phyloP scores from a whole-genome alignment of 352 stramenopile genomes.

The Globisporangium iwayamae region DNA sequence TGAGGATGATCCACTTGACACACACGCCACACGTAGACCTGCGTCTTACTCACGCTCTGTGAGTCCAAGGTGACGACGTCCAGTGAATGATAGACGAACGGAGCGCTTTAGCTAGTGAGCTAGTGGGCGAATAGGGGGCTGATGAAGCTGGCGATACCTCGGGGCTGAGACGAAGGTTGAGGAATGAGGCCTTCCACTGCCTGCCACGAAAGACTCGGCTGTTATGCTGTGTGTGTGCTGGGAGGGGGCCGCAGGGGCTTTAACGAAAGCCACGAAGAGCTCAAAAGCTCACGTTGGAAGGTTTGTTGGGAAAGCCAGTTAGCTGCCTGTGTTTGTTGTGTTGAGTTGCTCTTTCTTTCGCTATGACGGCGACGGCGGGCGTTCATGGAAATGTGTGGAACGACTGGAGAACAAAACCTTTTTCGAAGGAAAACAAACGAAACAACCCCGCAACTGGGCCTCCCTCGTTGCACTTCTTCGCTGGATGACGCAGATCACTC shows the following conservation, averaged over 20 bases:
- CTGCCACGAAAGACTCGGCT: not conserved
- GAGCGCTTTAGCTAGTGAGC: not conserved
- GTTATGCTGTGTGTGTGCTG: no score
- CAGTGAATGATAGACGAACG: not conserved
- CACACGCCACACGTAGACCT: not conserved
- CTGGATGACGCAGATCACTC: no score
- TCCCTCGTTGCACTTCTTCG: no score
- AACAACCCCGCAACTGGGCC: not conserved
- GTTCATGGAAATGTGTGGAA: constrained; percentile 1
- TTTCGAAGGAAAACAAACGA: not conserved
- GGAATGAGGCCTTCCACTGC: not conserved
- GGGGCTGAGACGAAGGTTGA: not conserved
- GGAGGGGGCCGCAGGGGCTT: no score
- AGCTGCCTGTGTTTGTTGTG: not conserved
- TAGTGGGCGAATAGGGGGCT: not conserved
- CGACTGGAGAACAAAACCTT: not conserved
- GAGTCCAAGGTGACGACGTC: not conserved
- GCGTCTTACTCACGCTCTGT: not conserved
- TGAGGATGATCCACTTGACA: not conserved
- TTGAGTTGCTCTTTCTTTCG: not conserved
- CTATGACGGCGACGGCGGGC: not conserved
- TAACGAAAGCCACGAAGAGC: not conserved
- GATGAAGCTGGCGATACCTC: not conserved
- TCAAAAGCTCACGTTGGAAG: not conserved
- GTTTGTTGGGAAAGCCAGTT: not conserved